These are phyloP conservation scores for Geotrichum restrictum DNA, from an alignment of 1,139 yeast species.

Conservation along the genomic window DNA sequence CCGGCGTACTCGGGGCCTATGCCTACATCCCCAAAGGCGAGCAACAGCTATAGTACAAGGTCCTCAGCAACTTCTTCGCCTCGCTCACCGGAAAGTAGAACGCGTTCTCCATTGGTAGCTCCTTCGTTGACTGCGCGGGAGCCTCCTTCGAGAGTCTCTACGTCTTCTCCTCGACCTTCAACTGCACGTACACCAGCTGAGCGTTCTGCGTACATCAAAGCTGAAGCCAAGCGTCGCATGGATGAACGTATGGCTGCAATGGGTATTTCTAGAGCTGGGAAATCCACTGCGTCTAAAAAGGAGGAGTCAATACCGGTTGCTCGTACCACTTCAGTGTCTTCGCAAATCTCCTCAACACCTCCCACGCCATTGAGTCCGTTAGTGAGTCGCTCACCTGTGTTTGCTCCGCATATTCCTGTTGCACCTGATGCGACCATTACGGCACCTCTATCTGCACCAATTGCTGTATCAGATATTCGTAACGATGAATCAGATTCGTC, in stretches of 20 bases:
- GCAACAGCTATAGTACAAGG: slow-evolving; percentile 1
- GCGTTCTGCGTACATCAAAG: slow-evolving; percentile 78
- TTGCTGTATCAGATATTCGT: slow-evolving; percentile 7
- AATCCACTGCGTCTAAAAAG: slow-evolving; percentile 18
- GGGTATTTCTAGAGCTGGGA: slow-evolving; percentile 52
- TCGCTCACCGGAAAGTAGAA: neutral
- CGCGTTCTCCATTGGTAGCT: slow-evolving; percentile 14
- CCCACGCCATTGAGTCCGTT: slow-evolving; percentile 18
- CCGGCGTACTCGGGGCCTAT: slow-evolving; percentile 14
- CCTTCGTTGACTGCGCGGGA: neutral
- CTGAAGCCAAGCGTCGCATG: slow-evolving; percentile 88
- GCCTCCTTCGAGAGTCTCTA: slow-evolving; percentile 12
- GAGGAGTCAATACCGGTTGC: slow-evolving; percentile 12
- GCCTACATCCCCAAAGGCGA: slow-evolving; percentile 16
- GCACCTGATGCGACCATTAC: slow-evolving; percentile 15
- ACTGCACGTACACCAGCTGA: slow-evolving; percentile 47
- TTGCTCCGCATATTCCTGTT: slow-evolving; percentile 14
- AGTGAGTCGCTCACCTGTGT: slow-evolving; percentile 11
- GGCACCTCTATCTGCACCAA: slow-evolving; percentile 4
- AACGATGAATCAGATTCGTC: slow-evolving; percentile 32
- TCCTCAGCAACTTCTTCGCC: slow-evolving; percentile 5
- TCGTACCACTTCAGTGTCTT: slow-evolving; percentile 15
- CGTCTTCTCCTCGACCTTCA: slow-evolving; percentile 25
- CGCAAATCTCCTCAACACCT: slow-evolving; percentile 21
- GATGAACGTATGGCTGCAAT: slow-evolving; percentile 81